These are phyloP conservation scores for Fraxinus americana DNA, from an alignment of 257 asterid species.

Conservation along the genomic window DNA sequence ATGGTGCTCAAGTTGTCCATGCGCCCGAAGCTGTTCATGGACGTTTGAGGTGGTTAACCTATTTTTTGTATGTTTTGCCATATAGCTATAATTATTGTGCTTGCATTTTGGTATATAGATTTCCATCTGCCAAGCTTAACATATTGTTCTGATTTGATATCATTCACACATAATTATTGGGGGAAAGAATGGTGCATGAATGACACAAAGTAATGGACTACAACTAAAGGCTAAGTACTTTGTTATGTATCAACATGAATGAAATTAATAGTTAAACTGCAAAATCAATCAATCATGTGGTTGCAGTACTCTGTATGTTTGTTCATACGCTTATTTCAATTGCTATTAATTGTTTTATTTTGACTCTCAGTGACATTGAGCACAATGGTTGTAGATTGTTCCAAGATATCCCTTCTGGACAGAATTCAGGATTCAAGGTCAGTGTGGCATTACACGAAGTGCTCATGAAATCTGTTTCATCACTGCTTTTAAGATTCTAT, in stretches of 20 bases:
- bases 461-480: not conserved
- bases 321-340: not conserved
- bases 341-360: conserved; percentile 12
- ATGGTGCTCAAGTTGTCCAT: conserved; percentile 85
- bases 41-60: conserved; percentile 67
- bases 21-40: conserved; percentile 97
- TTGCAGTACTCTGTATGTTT: not conserved
- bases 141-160: not conserved
- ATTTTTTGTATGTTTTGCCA: not conserved
- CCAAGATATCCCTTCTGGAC: conserved; percentile 82
- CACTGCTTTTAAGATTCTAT: not conserved
- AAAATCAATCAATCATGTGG: not conserved
- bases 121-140: not conserved
- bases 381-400: conserved; percentile 75
- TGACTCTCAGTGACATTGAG: conserved; percentile 68
- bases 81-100: not conserved
- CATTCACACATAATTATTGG: not conserved
- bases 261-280: not conserved
- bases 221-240: not conserved
- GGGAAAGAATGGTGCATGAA: not conserved
- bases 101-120: not conserved
- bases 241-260: not conserved
- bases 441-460: conserved; percentile 13
- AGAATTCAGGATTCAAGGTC: conserved; percentile 89
- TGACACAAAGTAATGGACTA: not conserved